Conservation (phyloP, 768 basidiomycete genomes). For the Suillus weaverae region DNA sequence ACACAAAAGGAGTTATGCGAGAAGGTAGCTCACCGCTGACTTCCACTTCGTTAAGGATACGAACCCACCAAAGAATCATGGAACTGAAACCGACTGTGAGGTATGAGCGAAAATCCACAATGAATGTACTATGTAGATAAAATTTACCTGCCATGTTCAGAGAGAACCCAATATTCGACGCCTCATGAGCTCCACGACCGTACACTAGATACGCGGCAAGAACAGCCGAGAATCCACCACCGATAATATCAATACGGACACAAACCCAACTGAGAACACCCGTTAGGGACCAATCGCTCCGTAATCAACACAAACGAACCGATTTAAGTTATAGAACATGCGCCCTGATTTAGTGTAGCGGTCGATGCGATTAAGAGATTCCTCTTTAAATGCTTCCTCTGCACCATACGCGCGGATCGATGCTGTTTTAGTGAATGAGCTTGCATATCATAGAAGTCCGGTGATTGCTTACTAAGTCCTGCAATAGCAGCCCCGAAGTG, state of each 20-base stretch:
- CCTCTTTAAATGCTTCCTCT: slow-evolving; percentile 40
- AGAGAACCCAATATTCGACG: slow-evolving; percentile 41
- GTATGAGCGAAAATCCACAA: background rate
- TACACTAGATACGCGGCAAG: slow-evolving; percentile 57
- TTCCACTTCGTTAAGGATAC: slow-evolving; percentile 47
- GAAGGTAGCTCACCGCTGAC: slow-evolving; percentile 35
- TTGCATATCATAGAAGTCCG: background rate
- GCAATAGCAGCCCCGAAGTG: slow-evolving; percentile 53
- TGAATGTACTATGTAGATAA: background rate
- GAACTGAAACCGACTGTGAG: slow-evolving; percentile 52
- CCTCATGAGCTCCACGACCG: slow-evolving; percentile 37
- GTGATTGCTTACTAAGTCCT: slow-evolving; percentile 40
- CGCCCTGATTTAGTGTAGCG: slow-evolving; percentile 43
- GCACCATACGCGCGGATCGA: slow-evolving; percentile 60
- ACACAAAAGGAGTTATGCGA: background rate
- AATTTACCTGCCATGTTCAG: slow-evolving; percentile 42
- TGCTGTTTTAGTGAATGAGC: slow-evolving; percentile 12
- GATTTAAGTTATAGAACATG: slow-evolving; percentile 49
- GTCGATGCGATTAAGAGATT: slow-evolving; percentile 48
- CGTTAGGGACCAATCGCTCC: background rate
- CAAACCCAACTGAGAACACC: slow-evolving; percentile 42
- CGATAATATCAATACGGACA: slow-evolving; percentile 55
- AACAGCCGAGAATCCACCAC: slow-evolving; percentile 48
- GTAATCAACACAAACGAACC: slow-evolving; percentile 23
- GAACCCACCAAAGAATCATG: slow-evolving; percentile 52